phyloP scores from a whole-genome alignment of 495 filamentous ascomycete genomes.

The Aspergillus incahuasiensis region DNA sequence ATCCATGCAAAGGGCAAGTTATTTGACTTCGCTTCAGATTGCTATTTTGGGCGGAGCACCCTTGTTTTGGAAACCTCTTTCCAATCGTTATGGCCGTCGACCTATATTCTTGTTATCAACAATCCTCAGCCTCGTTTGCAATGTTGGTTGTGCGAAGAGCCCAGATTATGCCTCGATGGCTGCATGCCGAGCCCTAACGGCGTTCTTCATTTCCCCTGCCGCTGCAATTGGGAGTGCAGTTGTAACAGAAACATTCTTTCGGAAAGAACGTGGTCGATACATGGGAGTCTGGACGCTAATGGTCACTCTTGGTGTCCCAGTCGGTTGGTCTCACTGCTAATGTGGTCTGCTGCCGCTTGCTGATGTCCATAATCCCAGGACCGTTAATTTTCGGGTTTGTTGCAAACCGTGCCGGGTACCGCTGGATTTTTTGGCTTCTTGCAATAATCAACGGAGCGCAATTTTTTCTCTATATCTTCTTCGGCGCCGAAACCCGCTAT shows the following conservation, averaged over 20 bases:
- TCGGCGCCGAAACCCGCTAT: conserved; percentile 54
- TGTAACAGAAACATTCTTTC: conserved; percentile 14
- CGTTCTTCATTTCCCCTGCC: conserved; percentile 47
- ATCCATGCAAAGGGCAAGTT: conserved; percentile 38
- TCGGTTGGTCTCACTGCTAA: not conserved
- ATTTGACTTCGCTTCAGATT: conserved; percentile 50
- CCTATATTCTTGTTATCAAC: conserved; percentile 48
- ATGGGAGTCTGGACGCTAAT: conserved; percentile 49
- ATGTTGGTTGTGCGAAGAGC: conserved; percentile 43
- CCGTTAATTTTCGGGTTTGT: conserved; percentile 49
- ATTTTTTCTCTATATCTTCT: conserved; percentile 49
- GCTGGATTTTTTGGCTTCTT: conserved; percentile 40
- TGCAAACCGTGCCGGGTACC: conserved; percentile 35
- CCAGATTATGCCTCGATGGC: conserved; percentile 37
- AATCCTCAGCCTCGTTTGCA: conserved; percentile 39
- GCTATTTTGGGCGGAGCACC: conserved; percentile 45
- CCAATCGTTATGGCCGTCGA: conserved; percentile 52
- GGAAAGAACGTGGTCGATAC: conserved; percentile 43
- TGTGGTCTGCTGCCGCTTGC: not conserved
- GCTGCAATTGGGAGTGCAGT: conserved; percentile 22
- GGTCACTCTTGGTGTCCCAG: not conserved
- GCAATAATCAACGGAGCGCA: conserved; percentile 51
- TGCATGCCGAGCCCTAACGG: conserved; percentile 34
- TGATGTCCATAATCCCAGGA: conserved; percentile 36
- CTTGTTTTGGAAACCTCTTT: conserved; percentile 53